Conservation (phyloP, 2,329 filamentous ascomycete genomes). For the Apiospora kogelbergensis region DNA sequence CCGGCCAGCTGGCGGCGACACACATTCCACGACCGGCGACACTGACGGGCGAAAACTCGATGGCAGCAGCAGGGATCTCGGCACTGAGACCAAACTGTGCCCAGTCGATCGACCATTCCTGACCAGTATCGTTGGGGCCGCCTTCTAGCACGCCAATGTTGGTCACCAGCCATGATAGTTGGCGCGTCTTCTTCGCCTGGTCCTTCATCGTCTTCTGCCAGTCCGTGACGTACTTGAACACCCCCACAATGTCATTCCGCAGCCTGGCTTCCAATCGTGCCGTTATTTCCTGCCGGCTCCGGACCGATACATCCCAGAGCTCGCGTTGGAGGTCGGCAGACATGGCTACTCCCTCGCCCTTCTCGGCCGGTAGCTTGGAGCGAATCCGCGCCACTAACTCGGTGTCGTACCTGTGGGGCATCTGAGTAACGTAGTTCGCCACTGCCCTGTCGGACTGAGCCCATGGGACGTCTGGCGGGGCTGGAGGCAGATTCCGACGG, state of each 20-base stretch:
- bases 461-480: conserved; percentile 9
- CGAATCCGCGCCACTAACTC: not conserved
- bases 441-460: conserved; percentile 18
- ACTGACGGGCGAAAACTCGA: conserved; percentile 15
- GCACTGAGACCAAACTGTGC: conserved; percentile 21
- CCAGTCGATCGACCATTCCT: conserved; percentile 19
- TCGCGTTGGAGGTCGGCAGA: conserved; percentile 14
- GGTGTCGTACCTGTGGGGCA: conserved; percentile 14
- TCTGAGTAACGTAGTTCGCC: conserved; percentile 21
- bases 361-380: not conserved
- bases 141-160: conserved; percentile 33
- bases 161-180: conserved; percentile 34
- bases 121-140: not conserved
- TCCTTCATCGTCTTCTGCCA: conserved; percentile 31
- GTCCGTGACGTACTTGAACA: conserved; percentile 35
- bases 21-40: conserved; percentile 20
- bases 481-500: conserved; percentile 19
- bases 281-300: conserved; percentile 27
- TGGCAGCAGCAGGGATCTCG: conserved; percentile 16
- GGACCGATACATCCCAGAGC: conserved; percentile 23
- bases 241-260: conserved; percentile 32
- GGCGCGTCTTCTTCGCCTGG: conserved; percentile 28
- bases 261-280: conserved; percentile 25
- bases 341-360: not conserved
- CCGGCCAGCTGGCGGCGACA: conserved; percentile 23